These are phyloP conservation scores for Wickerhamiella hasegawae DNA, from an alignment of 805 yeast genomes.

Conservation along the genomic window DNA sequence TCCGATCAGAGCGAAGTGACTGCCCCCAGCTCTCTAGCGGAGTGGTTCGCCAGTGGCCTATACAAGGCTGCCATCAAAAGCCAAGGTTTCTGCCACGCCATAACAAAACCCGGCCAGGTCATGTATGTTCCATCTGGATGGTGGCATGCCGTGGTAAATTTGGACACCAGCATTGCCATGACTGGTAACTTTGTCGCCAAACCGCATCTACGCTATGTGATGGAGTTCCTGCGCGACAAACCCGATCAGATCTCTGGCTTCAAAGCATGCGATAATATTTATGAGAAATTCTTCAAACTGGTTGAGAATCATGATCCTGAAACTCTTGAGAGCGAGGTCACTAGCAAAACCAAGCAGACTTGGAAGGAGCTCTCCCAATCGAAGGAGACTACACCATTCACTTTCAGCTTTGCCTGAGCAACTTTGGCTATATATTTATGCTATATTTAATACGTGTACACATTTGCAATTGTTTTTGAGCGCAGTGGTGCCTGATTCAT, in stretches of 20 bases:
- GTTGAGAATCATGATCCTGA: not conserved
- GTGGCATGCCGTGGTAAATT: conserved; percentile 92
- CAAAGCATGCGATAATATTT: conserved; percentile 35
- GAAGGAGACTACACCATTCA: not conserved
- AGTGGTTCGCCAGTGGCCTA: conserved; percentile 76
- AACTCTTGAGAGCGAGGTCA: not conserved
- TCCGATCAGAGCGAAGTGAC: conserved; percentile 75
- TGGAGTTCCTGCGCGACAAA: conserved; percentile 52
- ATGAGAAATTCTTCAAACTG: conserved; percentile 33
- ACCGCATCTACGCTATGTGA: conserved; percentile 38
- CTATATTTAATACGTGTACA: too few species aligned
- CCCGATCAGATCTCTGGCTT: conserved; percentile 69
- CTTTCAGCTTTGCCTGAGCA: not conserved
- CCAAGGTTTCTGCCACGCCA: conserved; percentile 42
- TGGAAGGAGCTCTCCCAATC: not conserved
- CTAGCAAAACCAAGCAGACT: not conserved
- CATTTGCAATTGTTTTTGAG: too few species aligned
- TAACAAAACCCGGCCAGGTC: conserved; percentile 70
- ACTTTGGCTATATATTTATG: not conserved
- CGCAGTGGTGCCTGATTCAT: too few species aligned
- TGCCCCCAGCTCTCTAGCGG: conserved; percentile 82
- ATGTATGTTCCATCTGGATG: conserved; percentile 89
- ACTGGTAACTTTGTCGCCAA: conserved; percentile 80
- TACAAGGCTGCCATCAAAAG: conserved; percentile 43
- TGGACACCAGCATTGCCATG: conserved; percentile 53